phyloP scores from a whole-genome alignment of 306 rosid genomes.

The Alnus glutinosa region DNA sequence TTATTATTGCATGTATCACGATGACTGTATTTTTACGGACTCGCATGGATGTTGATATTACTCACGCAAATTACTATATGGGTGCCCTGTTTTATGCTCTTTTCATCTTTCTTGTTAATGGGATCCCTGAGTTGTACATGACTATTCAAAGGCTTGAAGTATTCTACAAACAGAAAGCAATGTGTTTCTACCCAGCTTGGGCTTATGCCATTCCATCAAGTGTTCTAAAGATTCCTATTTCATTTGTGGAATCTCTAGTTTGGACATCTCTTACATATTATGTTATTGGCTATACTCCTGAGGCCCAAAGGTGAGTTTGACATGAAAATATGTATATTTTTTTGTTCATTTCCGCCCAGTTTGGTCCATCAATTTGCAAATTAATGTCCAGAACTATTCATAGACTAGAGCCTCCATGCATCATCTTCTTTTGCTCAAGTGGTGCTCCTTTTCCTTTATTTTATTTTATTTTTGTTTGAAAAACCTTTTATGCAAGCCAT shows the following conservation, averaged over 20 bases:
- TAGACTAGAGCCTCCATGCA: background rate
- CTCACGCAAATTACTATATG: slow-evolving; percentile 42
- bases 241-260: slow-evolving; percentile 39
- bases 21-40: slow-evolving; percentile 54
- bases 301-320: slow-evolving; percentile 28
- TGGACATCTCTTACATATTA: slow-evolving; percentile 59
- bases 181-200: slow-evolving; percentile 52
- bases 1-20: slow-evolving; percentile 34
- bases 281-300: slow-evolving; percentile 53
- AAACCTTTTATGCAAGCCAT: background rate
- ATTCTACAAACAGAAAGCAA: slow-evolving; percentile 43
- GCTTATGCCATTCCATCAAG: slow-evolving; percentile 55
- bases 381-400: background rate
- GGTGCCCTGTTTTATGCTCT: slow-evolving; percentile 45
- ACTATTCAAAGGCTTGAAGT: slow-evolving; percentile 43
- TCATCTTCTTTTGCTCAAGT: background rate
- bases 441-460: background rate
- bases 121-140: slow-evolving; percentile 46
- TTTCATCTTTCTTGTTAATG: slow-evolving; percentile 36
- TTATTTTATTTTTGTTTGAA: background rate
- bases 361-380: background rate
- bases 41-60: slow-evolving; percentile 35
- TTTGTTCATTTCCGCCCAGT: background rate
- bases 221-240: slow-evolving; percentile 48
- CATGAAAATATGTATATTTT: background rate